Base-by-base conservation (phyloP, 73 alveolate genomes). In the Breviolum minutum region DNA sequence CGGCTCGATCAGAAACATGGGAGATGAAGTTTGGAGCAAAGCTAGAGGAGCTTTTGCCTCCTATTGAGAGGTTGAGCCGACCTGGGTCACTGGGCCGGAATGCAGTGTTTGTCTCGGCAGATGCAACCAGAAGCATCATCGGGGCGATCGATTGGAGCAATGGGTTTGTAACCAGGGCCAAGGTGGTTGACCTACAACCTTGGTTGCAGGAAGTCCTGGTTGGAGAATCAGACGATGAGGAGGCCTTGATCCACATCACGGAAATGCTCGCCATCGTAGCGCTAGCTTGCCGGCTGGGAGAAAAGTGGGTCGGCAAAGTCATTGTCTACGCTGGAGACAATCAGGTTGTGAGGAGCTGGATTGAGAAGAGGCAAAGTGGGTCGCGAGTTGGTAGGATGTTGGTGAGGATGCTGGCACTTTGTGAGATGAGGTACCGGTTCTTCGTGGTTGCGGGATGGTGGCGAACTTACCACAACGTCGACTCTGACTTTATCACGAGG, bases 71-170 rank as follows among this genome's bases (percentile, higher is more conserved):
- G 87, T 29, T 76, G 32, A 29, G 87, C 6, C 60, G 19, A 2
- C 87, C 87, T 19, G 87, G 87, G 5, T n/a, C 87, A 2, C 54
- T 40, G 3, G 24, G 60, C 3, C 10, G 6, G 32, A 13, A 64
- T 2, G 60, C 32, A 4, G 62, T 22, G 32, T 22, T 19, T 2
- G 87, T 76, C 10, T 19, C 87, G 5, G 19, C 87, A 6, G 87
- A 76, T 29, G 87, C 87, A 13, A 76, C 87, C 61, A n/a, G 60
- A 6, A 16, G n/a, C 19, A 22, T 76, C 32, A 22, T 26, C 63
- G 87, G 87, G 3, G 87, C 87, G 61, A 40, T 76, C 5, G 87
- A 76, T 24, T 76, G 87, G 87, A 76, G n/a, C 77, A 17, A 17
- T 68, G 77, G 77, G n/a, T 68, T 2, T 14, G 77, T 22, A 1